Conservation (phyloP, 768 basidiomycete species). For the Kwoniella dejecticola region DNA sequence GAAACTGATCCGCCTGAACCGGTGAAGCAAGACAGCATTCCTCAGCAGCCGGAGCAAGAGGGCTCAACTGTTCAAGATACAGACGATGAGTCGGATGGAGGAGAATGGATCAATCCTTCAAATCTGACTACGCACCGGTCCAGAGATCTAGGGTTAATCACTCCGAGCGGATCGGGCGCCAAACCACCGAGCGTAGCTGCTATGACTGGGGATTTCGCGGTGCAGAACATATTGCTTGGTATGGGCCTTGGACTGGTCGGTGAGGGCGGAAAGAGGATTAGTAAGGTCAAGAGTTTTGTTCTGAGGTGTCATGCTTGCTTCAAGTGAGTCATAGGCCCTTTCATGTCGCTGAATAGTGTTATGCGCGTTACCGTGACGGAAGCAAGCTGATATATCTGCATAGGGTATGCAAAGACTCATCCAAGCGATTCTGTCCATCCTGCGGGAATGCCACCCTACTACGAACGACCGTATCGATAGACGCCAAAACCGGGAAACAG, state of each 20-base stretch:
- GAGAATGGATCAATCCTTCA: constrained; percentile 94
- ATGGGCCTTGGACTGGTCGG: constrained; percentile 90
- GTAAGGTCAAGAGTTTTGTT: constrained; percentile 92
- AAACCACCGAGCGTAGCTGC: constrained; percentile 69
- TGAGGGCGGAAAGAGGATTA: constrained; percentile 84
- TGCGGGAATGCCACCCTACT: constrained; percentile 91
- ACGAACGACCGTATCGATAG: constrained; percentile 85
- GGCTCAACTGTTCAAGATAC: constrained; percentile 21
- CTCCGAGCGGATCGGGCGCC: constrained; percentile 56
- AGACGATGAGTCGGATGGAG: constrained; percentile 64
- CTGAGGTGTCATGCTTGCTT: constrained; percentile 97
- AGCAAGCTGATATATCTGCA: background rate
- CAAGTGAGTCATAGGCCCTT: constrained; percentile 70
- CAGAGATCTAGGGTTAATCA: constrained; percentile 77
- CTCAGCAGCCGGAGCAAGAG: background rate
- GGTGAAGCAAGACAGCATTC: background rate
- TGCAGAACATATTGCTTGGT: constrained; percentile 95
- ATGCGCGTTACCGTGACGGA: too few species aligned
- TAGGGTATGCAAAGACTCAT: constrained; percentile 92
- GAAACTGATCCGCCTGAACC: background rate
- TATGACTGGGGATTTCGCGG: constrained; percentile 98
- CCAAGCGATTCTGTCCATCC: constrained; percentile 95
- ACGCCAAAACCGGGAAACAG: constrained; percentile 60
- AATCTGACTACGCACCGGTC: constrained; percentile 87
- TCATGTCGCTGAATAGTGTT: too few species aligned